These are phyloP conservation scores for Erysimum pusillum DNA, from an alignment of 441 rosid genomes.

Conservation along the genomic window DNA sequence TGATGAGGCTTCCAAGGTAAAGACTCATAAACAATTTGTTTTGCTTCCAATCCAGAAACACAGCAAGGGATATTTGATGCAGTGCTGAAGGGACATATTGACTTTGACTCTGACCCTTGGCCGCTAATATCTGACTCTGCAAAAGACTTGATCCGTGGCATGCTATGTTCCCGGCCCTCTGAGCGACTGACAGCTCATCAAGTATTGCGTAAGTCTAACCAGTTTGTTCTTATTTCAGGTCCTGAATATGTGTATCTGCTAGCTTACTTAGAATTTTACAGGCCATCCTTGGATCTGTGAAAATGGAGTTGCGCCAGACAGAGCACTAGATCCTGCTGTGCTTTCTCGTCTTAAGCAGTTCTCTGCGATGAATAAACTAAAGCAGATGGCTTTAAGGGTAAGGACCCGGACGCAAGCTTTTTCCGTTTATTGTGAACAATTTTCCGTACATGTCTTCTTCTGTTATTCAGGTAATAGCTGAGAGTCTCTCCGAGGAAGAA, in stretches of 20 bases:
- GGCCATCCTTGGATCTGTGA: slow-evolving; percentile 99
- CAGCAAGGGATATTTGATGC: slow-evolving; percentile 98
- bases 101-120: slow-evolving; percentile 95
- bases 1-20: slow-evolving; percentile 22
- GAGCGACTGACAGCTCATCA: slow-evolving; percentile 90
- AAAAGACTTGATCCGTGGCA: slow-evolving; percentile 85
- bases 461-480: slow-evolving; percentile 87
- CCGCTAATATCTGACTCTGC: slow-evolving; percentile 91
- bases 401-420: neutral
- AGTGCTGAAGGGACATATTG: slow-evolving; percentile 87
- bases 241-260: slow-evolving; percentile 19
- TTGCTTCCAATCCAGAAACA: slow-evolving; percentile 62
- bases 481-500: slow-evolving; percentile 98
- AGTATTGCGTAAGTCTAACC: slow-evolving; percentile 79
- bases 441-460: slow-evolving; percentile 1
- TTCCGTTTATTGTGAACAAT: neutral
- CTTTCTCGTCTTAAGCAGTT: slow-evolving; percentile 96
- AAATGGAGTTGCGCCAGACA: slow-evolving; percentile 99
- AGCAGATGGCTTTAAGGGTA: slow-evolving; percentile 97
- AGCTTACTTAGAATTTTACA: slow-evolving; percentile 41
- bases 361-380: slow-evolving; percentile 97
- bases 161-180: slow-evolving; percentile 79
- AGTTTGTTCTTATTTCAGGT: slow-evolving; percentile 17
- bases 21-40: slow-evolving; percentile 26
- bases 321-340: slow-evolving; percentile 92